Evolutionary conservation across 345 rosid genomes (phyloP), one percentile per base, ranked within the genome.

Genomic region (Gossypium longicalyx): DNA sequence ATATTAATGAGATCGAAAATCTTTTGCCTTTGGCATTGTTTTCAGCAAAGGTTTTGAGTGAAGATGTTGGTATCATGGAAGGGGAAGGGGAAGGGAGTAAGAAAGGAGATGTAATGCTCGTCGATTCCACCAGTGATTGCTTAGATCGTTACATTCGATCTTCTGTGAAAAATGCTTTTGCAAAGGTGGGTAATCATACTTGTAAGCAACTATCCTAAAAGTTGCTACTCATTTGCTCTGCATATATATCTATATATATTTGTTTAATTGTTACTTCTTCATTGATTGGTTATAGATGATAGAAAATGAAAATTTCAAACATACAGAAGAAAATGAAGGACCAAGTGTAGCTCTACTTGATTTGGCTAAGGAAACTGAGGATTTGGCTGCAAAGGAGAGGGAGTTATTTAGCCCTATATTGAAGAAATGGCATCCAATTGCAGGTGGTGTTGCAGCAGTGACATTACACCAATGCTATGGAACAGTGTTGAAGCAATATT

Each of bases 381-480:
- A 89, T 65, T 80, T 95, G 78, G 98, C 97, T 7, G 68, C 83
- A 71, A 81, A 87, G 22, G 99, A 95, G 75, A 91, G 89, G 56
- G 94, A 89, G 73, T 61, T 82, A 77, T 95, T 93, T 62, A 90
- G 97, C 61, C 94, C 96, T 0, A 82, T 89, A 54, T 80, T 95
- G n/a, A 93, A 84, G 80, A 89, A 84, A 81, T 91, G 94, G 98
- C 84, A 89, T 54, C 72, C 93, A 0, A 77, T 76, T 49, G 87
- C 98, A 23, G 84, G 89, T 1, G 89, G 90, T 20, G 87, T 90
- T 44, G 94, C 98, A 0, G 87, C 91, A 0, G 86, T 88, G 34
- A 87, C 94, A 2, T 76, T 93, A 64, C 98, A 93, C 78, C 89
- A 85, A 13, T 85, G 93, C 80, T 95, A 89, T 52, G 97, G 98